These are phyloP conservation scores for Coix lacrymajobi DNA, from an alignment of 176 grass and related monocot genomes.

Conservation along the genomic window DNA sequence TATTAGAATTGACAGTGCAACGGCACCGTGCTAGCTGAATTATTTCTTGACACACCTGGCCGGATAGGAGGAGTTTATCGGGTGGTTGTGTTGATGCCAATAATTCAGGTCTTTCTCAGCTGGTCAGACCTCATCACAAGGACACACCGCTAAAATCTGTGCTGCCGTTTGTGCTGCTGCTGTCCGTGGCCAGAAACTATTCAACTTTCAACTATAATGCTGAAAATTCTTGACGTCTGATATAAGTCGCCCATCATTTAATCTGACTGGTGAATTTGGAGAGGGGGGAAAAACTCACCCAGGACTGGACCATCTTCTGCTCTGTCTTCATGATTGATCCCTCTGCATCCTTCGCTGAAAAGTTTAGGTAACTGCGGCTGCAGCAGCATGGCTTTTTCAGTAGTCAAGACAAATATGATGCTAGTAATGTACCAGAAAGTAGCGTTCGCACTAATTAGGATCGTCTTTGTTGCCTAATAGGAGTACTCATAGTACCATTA, in stretches of 20 bases:
- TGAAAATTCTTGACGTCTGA: constrained; percentile 11
- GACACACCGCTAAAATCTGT: not conserved
- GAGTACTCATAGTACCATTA: not conserved
- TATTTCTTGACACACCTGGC: not conserved
- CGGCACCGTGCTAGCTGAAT: not conserved
- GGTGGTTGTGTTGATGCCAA: not conserved
- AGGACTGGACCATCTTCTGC: constrained; percentile 10
- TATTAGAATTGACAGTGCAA: not conserved
- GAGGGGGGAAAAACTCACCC: no score
- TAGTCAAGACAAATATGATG: constrained; percentile 28
- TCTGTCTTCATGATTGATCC: constrained; percentile 5
- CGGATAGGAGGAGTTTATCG: not conserved
- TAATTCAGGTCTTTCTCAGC: constrained; percentile 3
- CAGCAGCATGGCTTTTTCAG: not conserved
- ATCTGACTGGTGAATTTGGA: not conserved
- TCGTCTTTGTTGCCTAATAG: not conserved
- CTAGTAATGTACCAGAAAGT: not conserved
- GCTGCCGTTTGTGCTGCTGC: not conserved
- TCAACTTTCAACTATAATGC: constrained; percentile 5
- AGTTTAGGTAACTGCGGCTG: constrained; percentile 4
- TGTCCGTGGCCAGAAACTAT: not conserved
- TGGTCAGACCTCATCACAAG: constrained; percentile 3
- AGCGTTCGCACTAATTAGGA: not conserved
- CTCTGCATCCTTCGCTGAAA: constrained; percentile 3
- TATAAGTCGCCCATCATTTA: constrained; percentile 25